These are phyloP conservation scores for Elongisporangium anandrum DNA, from an alignment of 352 stramenopile species.

Conservation along the genomic window DNA sequence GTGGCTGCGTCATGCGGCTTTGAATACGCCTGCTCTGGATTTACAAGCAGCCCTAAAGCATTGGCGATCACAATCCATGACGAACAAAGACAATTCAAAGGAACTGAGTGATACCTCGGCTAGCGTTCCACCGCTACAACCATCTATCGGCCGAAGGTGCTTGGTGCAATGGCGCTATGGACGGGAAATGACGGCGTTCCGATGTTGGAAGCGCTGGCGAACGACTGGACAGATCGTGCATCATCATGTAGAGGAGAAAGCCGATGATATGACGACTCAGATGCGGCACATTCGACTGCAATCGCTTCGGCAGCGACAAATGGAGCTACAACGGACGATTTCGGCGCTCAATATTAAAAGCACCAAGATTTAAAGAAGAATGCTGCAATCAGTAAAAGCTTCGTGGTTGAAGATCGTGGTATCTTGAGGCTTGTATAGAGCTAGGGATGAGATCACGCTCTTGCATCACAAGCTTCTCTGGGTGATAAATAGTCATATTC, in stretches of 20 bases:
- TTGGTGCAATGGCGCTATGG: background rate
- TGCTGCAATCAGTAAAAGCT: background rate
- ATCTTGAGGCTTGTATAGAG: background rate
- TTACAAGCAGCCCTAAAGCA: background rate
- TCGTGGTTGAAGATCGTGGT: background rate
- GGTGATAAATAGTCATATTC: conserved; percentile 28
- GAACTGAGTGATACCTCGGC: too few species aligned
- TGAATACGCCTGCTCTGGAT: background rate
- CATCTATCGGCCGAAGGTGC: background rate
- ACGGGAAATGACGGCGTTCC: background rate
- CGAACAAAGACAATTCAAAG: too few species aligned
- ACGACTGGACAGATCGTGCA: background rate
- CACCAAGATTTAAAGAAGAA: background rate
- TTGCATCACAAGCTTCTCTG: conserved; percentile 16
- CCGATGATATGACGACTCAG: background rate
- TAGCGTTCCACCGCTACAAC: background rate
- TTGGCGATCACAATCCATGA: too few species aligned
- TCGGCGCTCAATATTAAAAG: background rate
- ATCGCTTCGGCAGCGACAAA: background rate
- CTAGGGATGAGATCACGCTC: background rate
- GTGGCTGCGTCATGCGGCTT: conserved; percentile 24
- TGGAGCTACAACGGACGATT: background rate
- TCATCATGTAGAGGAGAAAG: background rate
- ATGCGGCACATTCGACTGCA: background rate
- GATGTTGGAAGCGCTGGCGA: background rate